Evolutionary conservation across 371 early-diverging fungal genomes (phyloP).

Genomic region (Mortierella sp.): DNA sequence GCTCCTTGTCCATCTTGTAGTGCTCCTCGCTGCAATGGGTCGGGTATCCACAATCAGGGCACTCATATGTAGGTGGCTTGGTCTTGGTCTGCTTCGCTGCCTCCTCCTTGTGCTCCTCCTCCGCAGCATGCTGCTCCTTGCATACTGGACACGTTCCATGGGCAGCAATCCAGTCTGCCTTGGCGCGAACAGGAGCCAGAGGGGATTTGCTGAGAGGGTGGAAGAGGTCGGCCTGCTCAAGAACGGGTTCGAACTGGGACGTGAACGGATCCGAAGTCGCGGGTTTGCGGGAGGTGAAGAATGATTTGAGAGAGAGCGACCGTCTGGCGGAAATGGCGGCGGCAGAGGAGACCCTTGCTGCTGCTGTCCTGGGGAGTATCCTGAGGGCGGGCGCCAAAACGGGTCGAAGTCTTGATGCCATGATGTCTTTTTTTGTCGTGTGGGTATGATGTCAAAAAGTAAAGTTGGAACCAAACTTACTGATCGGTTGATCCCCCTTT

Average conservation of each 20-base stretch:
- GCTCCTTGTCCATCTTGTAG: constrained; percentile 71
- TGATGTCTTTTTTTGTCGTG: constrained; percentile 8
- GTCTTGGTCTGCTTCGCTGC: constrained; percentile 35
- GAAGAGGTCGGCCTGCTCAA: constrained; percentile 75
- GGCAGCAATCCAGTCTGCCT: constrained; percentile 74
- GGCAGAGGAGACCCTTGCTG: constrained; percentile 17
- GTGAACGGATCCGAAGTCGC: constrained; percentile 42
- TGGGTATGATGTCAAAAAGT: not conserved
- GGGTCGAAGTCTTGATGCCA: constrained; percentile 57
- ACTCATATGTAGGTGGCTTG: constrained; percentile 73
- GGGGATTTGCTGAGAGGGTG: constrained; percentile 83
- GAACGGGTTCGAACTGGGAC: constrained; percentile 57
- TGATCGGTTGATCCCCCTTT: constrained; percentile 4
- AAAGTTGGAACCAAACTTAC: not conserved
- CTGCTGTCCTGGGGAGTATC: constrained; percentile 42
- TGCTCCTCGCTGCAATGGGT: constrained; percentile 87
- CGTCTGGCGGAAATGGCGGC: constrained; percentile 30
- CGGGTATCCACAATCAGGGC: constrained; percentile 88
- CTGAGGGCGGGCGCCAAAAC: constrained; percentile 44
- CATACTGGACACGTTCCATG: constrained; percentile 86
- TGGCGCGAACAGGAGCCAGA: constrained; percentile 76
- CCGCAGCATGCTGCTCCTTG: constrained; percentile 58
- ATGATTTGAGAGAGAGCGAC: constrained; percentile 52
- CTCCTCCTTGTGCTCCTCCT: not conserved
- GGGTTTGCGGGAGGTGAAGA: constrained; percentile 48